Conservation (phyloP, 306 rosid genomes). For the Spatholobus suberectus region DNA sequence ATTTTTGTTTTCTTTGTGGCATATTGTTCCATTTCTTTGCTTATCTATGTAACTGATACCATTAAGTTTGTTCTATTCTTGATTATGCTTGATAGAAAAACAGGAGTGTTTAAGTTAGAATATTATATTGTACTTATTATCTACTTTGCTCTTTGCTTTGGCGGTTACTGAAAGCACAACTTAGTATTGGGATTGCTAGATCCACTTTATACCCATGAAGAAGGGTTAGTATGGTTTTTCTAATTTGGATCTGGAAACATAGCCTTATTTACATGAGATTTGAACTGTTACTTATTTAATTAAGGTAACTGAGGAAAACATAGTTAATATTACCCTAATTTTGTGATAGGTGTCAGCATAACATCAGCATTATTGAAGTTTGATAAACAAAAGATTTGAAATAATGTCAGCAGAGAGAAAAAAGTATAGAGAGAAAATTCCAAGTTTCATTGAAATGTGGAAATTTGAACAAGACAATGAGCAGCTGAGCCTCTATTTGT, state of each 20-base stretch:
- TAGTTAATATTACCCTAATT: neutral
- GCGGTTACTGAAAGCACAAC: neutral
- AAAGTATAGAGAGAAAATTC: neutral
- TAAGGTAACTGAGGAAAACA: neutral
- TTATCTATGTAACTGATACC: neutral
- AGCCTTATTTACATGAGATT: neutral
- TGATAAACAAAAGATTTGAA: neutral
- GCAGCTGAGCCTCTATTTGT: too few relatives aligned
- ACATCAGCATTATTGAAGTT: neutral
- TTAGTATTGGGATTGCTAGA: neutral
- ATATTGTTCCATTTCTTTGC: slow-evolving; percentile 15
- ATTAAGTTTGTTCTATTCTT: neutral
- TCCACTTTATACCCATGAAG: slow-evolving; percentile 5
- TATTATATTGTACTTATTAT: neutral
- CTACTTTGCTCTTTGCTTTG: slow-evolving; percentile 4
- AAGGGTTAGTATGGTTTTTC: neutral
- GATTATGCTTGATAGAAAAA: slow-evolving; percentile 23
- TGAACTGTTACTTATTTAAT: neutral
- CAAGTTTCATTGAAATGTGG: neutral
- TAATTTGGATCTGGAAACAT: neutral
- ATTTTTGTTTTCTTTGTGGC: neutral
- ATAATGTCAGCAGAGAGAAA: neutral
- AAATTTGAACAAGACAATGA: neutral
- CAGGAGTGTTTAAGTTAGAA: neutral
- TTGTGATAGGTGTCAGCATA: neutral